Percentiles rank a stretch among this genome's conserved stretches.
These are phyloP conservation scores for Irpex sp. DNA, from an alignment of 1,284 basidiomycete genomes.

Conservation along the genomic window DNA sequence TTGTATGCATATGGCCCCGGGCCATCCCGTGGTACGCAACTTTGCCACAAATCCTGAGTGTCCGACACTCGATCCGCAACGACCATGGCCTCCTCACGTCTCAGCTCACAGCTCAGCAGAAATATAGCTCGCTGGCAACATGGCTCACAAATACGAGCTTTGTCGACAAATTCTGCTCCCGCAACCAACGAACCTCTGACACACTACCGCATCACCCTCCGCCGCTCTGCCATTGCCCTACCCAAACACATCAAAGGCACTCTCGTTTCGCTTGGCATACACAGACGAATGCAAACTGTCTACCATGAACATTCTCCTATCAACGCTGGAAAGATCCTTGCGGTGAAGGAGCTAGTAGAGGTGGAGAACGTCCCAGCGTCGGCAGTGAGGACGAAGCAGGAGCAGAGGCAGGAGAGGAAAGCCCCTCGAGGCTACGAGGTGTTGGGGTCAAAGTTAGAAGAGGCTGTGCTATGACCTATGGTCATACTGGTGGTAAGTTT, in stretches of 20 bases:
- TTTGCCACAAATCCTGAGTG: no score
- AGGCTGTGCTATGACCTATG: background rate
- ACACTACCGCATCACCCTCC: constrained; percentile 83
- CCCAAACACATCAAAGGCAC: constrained; percentile 71
- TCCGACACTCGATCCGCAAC: background rate
- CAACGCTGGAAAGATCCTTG: constrained; percentile 78
- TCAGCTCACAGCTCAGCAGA: background rate
- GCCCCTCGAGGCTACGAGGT: constrained; percentile 65
- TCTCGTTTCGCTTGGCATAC: constrained; percentile 73
- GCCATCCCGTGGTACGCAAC: no score
- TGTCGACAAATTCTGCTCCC: background rate
- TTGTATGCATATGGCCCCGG: no score
- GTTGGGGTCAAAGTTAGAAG: constrained; percentile 25
- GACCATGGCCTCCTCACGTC: background rate
- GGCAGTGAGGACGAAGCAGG: constrained; percentile 60
- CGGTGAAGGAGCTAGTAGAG: constrained; percentile 83
- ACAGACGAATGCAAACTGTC: constrained; percentile 78
- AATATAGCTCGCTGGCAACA: background rate
- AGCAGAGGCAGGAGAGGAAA: constrained; percentile 62
- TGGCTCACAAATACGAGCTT: background rate
- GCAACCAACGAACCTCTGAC: constrained; percentile 39
- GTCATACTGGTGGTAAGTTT: background rate
- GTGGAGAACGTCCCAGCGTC: constrained; percentile 75
- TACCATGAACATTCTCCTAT: constrained; percentile 72
- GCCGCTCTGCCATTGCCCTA: constrained; percentile 80